Percentiles rank a stretch among this genome's conserved stretches.
Conservation (phyloP, 2,329 filamentous ascomycete species). For the Talaromyces rugulosus region DNA sequence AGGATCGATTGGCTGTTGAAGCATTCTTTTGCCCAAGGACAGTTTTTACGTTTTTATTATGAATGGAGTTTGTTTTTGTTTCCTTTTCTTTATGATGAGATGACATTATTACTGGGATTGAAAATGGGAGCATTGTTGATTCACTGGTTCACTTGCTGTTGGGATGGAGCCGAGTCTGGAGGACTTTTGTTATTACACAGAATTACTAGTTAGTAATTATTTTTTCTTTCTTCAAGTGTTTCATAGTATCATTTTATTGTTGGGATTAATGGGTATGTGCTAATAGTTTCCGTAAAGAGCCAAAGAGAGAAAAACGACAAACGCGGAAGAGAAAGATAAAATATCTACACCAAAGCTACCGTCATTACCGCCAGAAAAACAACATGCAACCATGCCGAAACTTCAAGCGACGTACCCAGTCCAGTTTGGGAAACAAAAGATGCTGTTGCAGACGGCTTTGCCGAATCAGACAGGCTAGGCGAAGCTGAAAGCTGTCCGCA, state of each 20-base stretch:
- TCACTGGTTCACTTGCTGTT: background rate
- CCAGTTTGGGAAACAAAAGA: background rate
- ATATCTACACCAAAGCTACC: background rate
- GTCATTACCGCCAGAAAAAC: background rate
- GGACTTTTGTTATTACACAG: background rate
- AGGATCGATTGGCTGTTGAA: no score
- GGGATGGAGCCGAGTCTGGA: background rate
- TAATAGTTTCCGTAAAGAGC: background rate
- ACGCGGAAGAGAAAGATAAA: background rate
- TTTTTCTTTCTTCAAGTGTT: background rate
- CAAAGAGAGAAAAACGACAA: background rate
- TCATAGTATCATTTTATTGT: background rate
- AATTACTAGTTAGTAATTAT: background rate
- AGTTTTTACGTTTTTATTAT: no score
- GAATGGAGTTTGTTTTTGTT: background rate
- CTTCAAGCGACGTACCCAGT: background rate
- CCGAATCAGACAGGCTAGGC: background rate
- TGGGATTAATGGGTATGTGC: background rate
- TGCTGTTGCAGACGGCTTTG: background rate
- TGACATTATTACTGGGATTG: background rate
- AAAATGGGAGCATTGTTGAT: background rate
- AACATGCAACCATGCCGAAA: background rate
- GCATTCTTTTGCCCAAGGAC: no score
- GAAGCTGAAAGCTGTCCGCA: constrained; percentile 12
- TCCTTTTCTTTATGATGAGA: background rate